Percentiles rank a stretch among this genome's conserved stretches.
Evolutionary conservation across 2,329 filamentous ascomycete genomes (phyloP).

Genomic region (Chrysoporthe austroafricana): DNA sequence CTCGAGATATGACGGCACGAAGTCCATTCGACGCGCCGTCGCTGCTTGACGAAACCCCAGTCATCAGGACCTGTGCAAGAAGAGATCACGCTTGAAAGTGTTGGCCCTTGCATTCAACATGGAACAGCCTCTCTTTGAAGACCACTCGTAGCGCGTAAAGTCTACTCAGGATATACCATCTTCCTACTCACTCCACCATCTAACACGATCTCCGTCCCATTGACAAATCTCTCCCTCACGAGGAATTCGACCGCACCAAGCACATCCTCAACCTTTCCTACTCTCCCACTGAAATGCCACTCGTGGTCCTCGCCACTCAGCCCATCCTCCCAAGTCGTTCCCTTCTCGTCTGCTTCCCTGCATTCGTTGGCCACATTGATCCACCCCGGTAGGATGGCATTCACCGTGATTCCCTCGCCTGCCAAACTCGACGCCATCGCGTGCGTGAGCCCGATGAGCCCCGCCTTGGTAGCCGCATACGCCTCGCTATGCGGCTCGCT

Average conservation of each 20-base stretch:
- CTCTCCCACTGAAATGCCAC: slow-evolving; percentile 55
- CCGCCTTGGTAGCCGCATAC: slow-evolving; percentile 55
- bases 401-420: slow-evolving; percentile 48
- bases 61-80: neutral
- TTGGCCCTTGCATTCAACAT: neutral
- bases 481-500: slow-evolving; percentile 53
- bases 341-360: slow-evolving; percentile 41
- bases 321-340: slow-evolving; percentile 49
- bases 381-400: slow-evolving; percentile 55
- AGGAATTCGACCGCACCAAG: slow-evolving; percentile 36
- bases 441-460: slow-evolving; percentile 53
- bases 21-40: neutral
- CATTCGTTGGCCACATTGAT: slow-evolving; percentile 50
- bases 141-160: neutral
- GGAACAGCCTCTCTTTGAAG: neutral
- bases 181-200: slow-evolving; percentile 38
- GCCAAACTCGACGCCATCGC: slow-evolving; percentile 51
- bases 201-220: slow-evolving; percentile 37
- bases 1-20: too few species aligned
- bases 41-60: too few species aligned
- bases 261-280: slow-evolving; percentile 52
- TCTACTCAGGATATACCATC: slow-evolving; percentile 39
- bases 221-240: slow-evolving; percentile 35
- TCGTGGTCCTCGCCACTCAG: slow-evolving; percentile 47
- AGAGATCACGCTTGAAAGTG: neutral